Conservation (phyloP, 2,329 filamentous ascomycete species). For the Aspergillus sp. region DNA sequence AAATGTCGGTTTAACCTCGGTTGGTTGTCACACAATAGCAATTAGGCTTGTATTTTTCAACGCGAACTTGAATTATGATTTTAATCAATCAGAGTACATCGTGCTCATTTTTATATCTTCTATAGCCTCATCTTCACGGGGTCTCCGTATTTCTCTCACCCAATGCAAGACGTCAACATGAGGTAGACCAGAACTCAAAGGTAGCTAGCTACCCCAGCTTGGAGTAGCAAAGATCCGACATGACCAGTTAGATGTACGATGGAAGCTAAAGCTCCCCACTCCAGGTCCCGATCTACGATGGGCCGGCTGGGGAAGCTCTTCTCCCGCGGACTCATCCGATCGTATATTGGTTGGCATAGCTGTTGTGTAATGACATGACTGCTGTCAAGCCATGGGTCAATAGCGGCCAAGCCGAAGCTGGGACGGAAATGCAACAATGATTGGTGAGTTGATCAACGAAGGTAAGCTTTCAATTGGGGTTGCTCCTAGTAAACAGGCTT, state of each 20-base stretch:
- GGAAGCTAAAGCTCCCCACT: background rate
- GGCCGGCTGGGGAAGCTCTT: no score
- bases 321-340: background rate
- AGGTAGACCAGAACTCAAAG: background rate
- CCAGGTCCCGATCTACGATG: background rate
- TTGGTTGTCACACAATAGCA: no score
- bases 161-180: slow-evolving; percentile 1
- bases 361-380: background rate
- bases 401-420: background rate
- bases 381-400: background rate
- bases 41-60: no score
- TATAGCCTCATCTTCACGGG: background rate
- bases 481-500: background rate
- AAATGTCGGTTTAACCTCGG: no score
- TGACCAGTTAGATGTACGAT: no score
- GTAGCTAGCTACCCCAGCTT: background rate
- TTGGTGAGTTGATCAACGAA: background rate
- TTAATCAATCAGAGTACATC: background rate
- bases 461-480: background rate
- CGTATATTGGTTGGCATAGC: background rate
- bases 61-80: no score
- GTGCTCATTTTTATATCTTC: background rate
- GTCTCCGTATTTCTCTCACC: background rate
- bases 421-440: background rate
- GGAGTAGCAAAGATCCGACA: background rate